phyloP scores from a whole-genome alignment of 2,329 filamentous ascomycete species.

The Aureobasidium sp. region DNA sequence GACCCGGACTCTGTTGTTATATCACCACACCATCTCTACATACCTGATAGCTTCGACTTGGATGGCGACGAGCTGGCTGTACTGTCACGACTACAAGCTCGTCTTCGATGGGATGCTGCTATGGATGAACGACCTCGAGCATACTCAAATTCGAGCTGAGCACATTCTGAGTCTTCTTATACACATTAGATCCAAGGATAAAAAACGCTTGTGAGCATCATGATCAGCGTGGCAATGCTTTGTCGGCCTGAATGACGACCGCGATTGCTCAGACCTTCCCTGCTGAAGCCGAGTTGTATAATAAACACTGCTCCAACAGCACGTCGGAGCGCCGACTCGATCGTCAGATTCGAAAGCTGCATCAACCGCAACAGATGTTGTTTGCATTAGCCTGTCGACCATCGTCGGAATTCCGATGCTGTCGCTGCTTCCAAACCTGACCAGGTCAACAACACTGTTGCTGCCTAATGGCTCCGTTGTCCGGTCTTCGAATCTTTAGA shows the following conservation, averaged over 20 bases:
- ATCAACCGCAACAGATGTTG: not conserved
- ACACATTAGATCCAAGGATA: too few species aligned
- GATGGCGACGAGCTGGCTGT: not conserved
- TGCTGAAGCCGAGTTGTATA: not conserved
- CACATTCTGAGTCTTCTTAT: too few species aligned
- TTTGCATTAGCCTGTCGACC: not conserved
- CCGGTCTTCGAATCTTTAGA: not conserved
- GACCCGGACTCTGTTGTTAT: constrained; percentile 3
- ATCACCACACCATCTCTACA: constrained; percentile 7
- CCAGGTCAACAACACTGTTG: not conserved
- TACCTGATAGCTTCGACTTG: constrained; percentile 6
- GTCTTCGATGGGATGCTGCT: not conserved
- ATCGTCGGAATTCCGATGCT: not conserved
- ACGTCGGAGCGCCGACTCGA: not conserved
- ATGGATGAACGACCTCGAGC: constrained; percentile 3
- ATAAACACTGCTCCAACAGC: not conserved
- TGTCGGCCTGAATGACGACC: not conserved
- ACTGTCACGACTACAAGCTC: not conserved
- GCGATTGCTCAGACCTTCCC: not conserved
- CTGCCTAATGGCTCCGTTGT: not conserved
- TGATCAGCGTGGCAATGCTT: not conserved
- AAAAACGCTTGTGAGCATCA: not conserved
- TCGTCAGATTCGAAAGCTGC: not conserved
- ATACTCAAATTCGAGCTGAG: not conserved
- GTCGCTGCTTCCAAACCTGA: not conserved